Percentiles rank a stretch among this genome's conserved stretches.
Conservation (phyloP, 2,329 filamentous ascomycete species). For the Thelonectria rubi region DNA sequence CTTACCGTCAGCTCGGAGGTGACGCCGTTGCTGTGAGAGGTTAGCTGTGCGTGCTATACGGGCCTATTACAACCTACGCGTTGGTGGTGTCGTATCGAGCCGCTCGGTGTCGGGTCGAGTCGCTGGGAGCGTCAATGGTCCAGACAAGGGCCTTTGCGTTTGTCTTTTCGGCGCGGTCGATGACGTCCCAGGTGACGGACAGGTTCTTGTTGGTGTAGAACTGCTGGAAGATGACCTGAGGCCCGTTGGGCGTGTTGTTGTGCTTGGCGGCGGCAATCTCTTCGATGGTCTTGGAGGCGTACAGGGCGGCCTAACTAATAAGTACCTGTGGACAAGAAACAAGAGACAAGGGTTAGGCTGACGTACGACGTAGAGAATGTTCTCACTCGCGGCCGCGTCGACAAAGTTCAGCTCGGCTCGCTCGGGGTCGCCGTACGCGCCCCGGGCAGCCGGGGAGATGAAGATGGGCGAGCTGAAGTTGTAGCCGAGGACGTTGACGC, state of each 20-base stretch:
- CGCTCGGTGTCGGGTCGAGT: constrained; percentile 38
- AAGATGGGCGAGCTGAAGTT: constrained; percentile 60
- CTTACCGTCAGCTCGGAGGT: constrained; percentile 37
- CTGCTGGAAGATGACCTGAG: constrained; percentile 47
- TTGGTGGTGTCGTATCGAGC: constrained; percentile 42
- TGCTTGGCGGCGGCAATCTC: constrained; percentile 45
- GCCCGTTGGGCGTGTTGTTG: constrained; percentile 37
- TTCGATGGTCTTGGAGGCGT: constrained; percentile 48
- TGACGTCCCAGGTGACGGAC: constrained; percentile 45
- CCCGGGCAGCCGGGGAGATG: constrained; percentile 57
- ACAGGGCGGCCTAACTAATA: constrained; percentile 39
- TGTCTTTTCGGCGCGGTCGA: constrained; percentile 45
- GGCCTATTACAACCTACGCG: constrained; percentile 17
- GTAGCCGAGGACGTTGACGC: constrained; percentile 55
- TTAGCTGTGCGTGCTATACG: constrained; percentile 6
- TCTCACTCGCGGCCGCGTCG: constrained; percentile 53
- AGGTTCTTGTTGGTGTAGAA: constrained; percentile 48
- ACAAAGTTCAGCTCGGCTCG: constrained; percentile 58
- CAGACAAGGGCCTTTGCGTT: constrained; percentile 51
- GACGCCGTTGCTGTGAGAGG: constrained; percentile 28
- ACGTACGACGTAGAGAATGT: constrained; percentile 56
- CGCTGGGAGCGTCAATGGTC: constrained; percentile 46
- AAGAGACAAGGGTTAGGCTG: too few relatives aligned
- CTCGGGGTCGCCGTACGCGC: constrained; percentile 53
- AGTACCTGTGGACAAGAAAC: neutral